Evolutionary conservation across 78 protist species (phyloP).

Genomic region (slime mould (Dictyostelium discoideum)): dicty_2.7 NC_007089.4:6272001-6272500

Average conservation of each 20-base stretch:
- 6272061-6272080: slow-evolving; percentile 83
- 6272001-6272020: not conserved
- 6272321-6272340: not conserved
- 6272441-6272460: slow-evolving; percentile 84
- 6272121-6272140: slow-evolving; percentile 40
- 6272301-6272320: not conserved
- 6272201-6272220: slow-evolving; percentile 87
- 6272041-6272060: slow-evolving; percentile 68
- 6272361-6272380: not conserved
- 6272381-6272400: slow-evolving; percentile 73
- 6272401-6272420: slow-evolving; percentile 53
- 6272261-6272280: slow-evolving; percentile 79
- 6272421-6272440: slow-evolving; percentile 82
- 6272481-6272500: slow-evolving; percentile 63
- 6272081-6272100: slow-evolving; percentile 87
- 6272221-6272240: slow-evolving; percentile 86
- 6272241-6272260: slow-evolving; percentile 88
- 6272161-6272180: slow-evolving; percentile 80
- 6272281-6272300: too few species aligned
- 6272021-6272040: not conserved
- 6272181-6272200: slow-evolving; percentile 84
- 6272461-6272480: slow-evolving; percentile 75
- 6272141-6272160: slow-evolving; percentile 71
- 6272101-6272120: slow-evolving; percentile 80
- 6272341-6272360: not conserved